These are phyloP conservation scores for Gracilaria caudata DNA, from an alignment of 23 red algal genomes.

Conservation along the genomic window DNA sequence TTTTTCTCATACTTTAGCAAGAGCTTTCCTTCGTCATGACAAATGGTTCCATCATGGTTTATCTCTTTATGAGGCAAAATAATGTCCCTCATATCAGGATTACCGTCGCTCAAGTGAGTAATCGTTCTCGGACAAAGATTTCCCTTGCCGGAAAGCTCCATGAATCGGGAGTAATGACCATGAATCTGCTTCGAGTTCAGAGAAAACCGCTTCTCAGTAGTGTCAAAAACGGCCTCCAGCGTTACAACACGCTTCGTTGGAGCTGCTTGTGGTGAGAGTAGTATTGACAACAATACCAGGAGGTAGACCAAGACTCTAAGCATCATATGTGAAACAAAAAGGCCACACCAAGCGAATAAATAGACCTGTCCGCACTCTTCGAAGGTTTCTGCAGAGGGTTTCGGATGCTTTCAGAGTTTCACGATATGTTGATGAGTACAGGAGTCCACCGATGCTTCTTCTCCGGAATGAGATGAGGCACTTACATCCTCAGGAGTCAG, in stretches of 20 bases:
- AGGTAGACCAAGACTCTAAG: neutral
- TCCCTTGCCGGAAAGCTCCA: slow-evolving; percentile 46
- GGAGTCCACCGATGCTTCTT: no score
- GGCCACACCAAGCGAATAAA: neutral
- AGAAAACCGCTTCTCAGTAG: neutral
- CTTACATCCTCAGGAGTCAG: no score
- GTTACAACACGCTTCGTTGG: slow-evolving; percentile 11
- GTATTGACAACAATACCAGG: neutral
- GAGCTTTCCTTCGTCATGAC: slow-evolving; percentile 10
- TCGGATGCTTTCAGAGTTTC: neutral
- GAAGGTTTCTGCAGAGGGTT: neutral
- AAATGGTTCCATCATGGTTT: neutral
- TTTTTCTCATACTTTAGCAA: slow-evolving; percentile 16
- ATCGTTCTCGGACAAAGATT: slow-evolving; percentile 43
- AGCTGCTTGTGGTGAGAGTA: neutral
- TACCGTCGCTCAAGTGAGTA: slow-evolving; percentile 28
- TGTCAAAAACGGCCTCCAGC: slow-evolving; percentile 1
- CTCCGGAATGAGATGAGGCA: no score
- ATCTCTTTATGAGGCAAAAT: slow-evolving; percentile 28
- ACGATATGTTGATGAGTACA: slow-evolving; percentile 5
- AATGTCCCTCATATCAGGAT: neutral
- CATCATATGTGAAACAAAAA: neutral
- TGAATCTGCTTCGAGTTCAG: slow-evolving; percentile 36
- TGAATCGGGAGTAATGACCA: slow-evolving; percentile 51
- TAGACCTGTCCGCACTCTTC: neutral